phyloP scores from a whole-genome alignment of 352 stramenopile genomes.

The Globisporangium parvum region DNA sequence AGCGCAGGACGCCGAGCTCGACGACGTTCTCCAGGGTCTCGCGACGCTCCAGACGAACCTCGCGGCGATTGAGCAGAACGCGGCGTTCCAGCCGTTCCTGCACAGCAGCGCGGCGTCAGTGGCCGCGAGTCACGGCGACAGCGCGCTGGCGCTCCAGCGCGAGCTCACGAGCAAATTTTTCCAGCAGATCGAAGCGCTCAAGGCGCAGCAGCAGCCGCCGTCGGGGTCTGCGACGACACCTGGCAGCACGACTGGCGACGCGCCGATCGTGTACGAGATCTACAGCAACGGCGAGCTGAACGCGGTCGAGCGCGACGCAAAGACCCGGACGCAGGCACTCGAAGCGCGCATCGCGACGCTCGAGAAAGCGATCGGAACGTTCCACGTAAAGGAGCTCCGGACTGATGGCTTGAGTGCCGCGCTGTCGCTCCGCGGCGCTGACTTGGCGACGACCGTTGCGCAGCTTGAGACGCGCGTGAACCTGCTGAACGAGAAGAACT shows the following conservation, averaged over 20 bases:
- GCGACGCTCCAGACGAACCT: conserved; percentile 58
- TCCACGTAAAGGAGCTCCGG: conserved; percentile 41
- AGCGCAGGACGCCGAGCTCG: conserved; percentile 56
- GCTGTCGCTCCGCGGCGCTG: conserved; percentile 11
- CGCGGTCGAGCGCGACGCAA: conserved; percentile 57
- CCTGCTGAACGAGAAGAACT: conserved; percentile 68
- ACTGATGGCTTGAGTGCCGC: conserved; percentile 31
- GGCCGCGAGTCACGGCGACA: conserved; percentile 20
- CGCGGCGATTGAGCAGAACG: conserved; percentile 48
- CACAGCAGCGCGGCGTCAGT: conserved; percentile 9
- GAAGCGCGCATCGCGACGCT: conserved; percentile 56
- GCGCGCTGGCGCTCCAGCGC: conserved; percentile 49
- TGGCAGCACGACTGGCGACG: background rate
- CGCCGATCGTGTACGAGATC: conserved; percentile 72
- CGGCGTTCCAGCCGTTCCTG: conserved; percentile 54
- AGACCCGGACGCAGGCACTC: conserved; percentile 47
- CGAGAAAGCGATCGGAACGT: conserved; percentile 50
- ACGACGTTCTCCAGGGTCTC: conserved; percentile 58
- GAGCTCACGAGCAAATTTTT: conserved; percentile 72
- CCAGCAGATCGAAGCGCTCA: conserved; percentile 53
- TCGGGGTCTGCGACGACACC: conserved; percentile 15
- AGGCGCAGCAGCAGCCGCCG: conserved; percentile 23
- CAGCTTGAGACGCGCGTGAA: conserved; percentile 63
- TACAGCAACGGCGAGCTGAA: conserved; percentile 75
- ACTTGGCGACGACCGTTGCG: conserved; percentile 42